Evolutionary conservation across 2,329 filamentous ascomycete species (phyloP).

Genomic region (Fusarium sp.): DNA sequence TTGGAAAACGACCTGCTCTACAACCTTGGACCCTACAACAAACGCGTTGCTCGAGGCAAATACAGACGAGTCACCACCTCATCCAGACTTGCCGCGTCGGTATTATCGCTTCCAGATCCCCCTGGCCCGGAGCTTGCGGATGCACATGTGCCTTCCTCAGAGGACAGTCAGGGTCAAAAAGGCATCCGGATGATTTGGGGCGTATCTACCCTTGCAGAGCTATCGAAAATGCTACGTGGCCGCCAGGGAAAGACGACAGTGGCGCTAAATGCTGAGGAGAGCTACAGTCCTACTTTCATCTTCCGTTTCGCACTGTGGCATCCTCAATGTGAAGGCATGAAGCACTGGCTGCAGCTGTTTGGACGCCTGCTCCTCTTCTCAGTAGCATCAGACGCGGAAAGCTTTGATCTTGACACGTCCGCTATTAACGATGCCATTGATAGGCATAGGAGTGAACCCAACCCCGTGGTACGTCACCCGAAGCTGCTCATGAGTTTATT

Average conservation of each 20-base stretch:
- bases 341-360: constrained; percentile 27
- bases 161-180: constrained; percentile 16
- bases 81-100: constrained; percentile 14
- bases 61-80: constrained; percentile 16
- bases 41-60: not conserved
- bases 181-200: constrained; percentile 30
- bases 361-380: constrained; percentile 23
- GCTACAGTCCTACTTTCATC: constrained; percentile 4
- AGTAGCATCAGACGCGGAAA: not conserved
- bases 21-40: constrained; percentile 7
- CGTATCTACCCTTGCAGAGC: constrained; percentile 6
- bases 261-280: not conserved
- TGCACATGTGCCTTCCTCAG: constrained; percentile 10
- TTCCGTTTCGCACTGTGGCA: constrained; percentile 31
- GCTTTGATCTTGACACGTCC: constrained; percentile 3
- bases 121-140: constrained; percentile 4
- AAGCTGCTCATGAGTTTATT: too few relatives aligned
- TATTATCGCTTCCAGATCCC: too few relatives aligned
- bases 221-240: constrained; percentile 8
- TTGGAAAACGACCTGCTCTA: constrained; percentile 20
- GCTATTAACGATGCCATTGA: too few relatives aligned
- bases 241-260: constrained; percentile 21
- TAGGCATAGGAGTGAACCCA: too few relatives aligned
- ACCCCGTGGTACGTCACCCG: too few relatives aligned
- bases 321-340: constrained; percentile 21